Evolutionary conservation across 768 basidiomycete species (phyloP).

Genomic region (Albatrellus ellisii): DNA sequence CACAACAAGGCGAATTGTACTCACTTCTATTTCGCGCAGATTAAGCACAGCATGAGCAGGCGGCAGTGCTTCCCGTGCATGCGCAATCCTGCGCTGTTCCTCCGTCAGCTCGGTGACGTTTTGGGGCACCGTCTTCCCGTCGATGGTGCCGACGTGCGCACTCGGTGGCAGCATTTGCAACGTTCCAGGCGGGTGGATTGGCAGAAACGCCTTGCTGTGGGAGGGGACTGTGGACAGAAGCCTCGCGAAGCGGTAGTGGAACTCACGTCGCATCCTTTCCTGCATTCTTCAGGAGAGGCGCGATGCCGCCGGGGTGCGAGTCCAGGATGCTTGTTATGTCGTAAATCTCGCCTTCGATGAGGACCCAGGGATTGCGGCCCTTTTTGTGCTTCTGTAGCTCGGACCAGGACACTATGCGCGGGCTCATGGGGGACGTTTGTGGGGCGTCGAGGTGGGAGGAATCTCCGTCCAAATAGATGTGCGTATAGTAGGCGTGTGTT

Average conservation of each 20-base stretch:
- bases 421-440: background rate
- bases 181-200: constrained; percentile 10
- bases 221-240: background rate
- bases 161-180: constrained; percentile 15
- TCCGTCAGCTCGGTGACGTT: constrained; percentile 13
- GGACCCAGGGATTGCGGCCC: background rate
- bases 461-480: too few species aligned
- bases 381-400: constrained; percentile 9
- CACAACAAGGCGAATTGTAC: background rate
- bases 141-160: constrained; percentile 18
- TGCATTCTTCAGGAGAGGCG: constrained; percentile 78
- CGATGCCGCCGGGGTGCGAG: constrained; percentile 49
- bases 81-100: constrained; percentile 19
- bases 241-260: background rate
- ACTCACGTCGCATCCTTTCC: constrained; percentile 82
- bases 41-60: constrained; percentile 17
- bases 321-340: constrained; percentile 10
- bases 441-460: background rate
- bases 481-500: too few species aligned
- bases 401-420: constrained; percentile 3
- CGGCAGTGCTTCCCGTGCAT: constrained; percentile 15
- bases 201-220: constrained; percentile 14
- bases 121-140: constrained; percentile 16
- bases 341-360: constrained; percentile 10
- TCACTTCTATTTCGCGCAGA: constrained; percentile 19